Conservation (phyloP, 176 grass and related monocot genomes). For the Poa pratensis region DNA sequence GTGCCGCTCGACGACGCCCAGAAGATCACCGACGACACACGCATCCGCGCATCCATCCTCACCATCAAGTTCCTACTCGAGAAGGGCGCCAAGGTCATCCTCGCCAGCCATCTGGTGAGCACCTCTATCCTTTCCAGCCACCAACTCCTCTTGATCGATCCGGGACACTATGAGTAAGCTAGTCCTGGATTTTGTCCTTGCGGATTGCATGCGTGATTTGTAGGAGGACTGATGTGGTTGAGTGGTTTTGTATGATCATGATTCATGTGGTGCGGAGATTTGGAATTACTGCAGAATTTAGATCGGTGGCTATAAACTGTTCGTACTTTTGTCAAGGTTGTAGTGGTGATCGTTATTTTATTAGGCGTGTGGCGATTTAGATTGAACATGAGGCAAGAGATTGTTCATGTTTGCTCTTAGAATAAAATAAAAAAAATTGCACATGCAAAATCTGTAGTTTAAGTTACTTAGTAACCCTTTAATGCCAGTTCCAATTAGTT, state of each 20-base stretch:
- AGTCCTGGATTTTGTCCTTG: background rate
- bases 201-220: background rate
- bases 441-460: background rate
- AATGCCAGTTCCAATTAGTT: background rate
- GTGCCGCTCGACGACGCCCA: conserved; percentile 90
- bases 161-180: background rate
- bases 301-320: background rate
- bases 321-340: background rate
- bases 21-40: conserved; percentile 95
- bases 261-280: background rate
- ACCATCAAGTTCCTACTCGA: conserved; percentile 86
- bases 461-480: background rate
- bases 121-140: background rate
- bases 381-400: background rate
- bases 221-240: background rate
- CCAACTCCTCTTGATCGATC: background rate
- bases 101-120: conserved; percentile 76
- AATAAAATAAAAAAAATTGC: background rate
- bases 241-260: background rate
- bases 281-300: background rate
- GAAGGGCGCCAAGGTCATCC: conserved; percentile 84
- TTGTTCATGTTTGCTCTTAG: background rate
- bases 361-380: background rate
- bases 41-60: conserved; percentile 84
- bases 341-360: background rate